Percentiles rank a stretch among this genome's conserved stretches.
Conservation (phyloP, 495 filamentous ascomycete genomes). For the Jackrogersella multiformis region DNA sequence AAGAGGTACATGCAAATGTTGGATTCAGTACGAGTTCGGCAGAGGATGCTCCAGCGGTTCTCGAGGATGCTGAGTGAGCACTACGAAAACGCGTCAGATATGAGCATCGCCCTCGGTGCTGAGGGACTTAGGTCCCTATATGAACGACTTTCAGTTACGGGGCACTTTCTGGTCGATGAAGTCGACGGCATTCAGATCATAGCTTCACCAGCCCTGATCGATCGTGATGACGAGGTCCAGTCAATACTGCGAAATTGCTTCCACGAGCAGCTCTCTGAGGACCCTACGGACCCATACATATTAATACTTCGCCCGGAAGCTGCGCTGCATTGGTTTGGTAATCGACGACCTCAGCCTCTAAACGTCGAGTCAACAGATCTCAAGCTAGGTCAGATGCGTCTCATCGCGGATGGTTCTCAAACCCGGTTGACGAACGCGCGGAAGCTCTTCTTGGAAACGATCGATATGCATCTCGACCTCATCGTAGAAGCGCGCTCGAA, state of each 20-base stretch:
- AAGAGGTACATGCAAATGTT: constrained; percentile 94
- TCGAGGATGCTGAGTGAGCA: constrained; percentile 86
- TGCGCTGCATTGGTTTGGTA: constrained; percentile 83
- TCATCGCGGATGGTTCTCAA: constrained; percentile 89
- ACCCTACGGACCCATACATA: constrained; percentile 80
- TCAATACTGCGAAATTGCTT: constrained; percentile 88
- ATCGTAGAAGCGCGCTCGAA: constrained; percentile 93
- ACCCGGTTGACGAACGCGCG: constrained; percentile 80
- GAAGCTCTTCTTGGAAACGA: constrained; percentile 74
- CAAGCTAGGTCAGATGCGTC: constrained; percentile 83
- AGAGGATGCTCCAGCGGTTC: constrained; percentile 80
- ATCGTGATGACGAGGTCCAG: constrained; percentile 80
- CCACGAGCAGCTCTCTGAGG: constrained; percentile 78
- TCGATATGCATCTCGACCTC: constrained; percentile 83
- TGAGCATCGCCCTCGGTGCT: constrained; percentile 76
- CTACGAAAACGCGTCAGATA: constrained; percentile 96
- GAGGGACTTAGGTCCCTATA: constrained; percentile 76
- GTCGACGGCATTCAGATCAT: constrained; percentile 83
- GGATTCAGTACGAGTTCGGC: constrained; percentile 93
- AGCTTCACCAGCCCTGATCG: constrained; percentile 79
- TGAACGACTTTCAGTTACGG: constrained; percentile 81
- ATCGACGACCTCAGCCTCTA: constrained; percentile 72
- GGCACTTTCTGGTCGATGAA: constrained; percentile 85
- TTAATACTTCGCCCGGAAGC: constrained; percentile 85
- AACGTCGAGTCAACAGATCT: constrained; percentile 84